Evolutionary conservation across 768 basidiomycete genomes (phyloP).

Genomic region (Suillus brevipes): DNA sequence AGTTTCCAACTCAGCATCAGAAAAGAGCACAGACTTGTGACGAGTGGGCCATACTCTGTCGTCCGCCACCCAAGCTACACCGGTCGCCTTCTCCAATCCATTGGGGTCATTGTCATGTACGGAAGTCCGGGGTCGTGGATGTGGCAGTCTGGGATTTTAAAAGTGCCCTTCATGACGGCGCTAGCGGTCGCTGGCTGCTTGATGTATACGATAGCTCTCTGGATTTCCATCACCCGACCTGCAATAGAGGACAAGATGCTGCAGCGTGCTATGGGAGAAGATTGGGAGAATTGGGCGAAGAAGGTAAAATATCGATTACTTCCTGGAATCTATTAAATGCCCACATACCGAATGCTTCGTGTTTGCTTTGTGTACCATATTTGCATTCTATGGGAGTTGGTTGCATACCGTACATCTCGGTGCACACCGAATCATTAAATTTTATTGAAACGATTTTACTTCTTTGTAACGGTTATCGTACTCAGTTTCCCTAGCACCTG

Average conservation of each 20-base stretch:
- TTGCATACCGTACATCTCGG: too few species aligned
- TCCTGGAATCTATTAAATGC: not conserved
- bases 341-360: not conserved
- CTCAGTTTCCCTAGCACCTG: too few species aligned
- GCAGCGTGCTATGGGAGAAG: conserved; percentile 27
- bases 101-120: conserved; percentile 4
- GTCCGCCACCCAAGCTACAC: conserved; percentile 34
- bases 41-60: conserved; percentile 27
- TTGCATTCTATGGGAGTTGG: too few species aligned
- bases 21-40: conserved; percentile 27
- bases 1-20: conserved; percentile 30
- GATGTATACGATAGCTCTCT: not conserved
- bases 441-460: too few species aligned
- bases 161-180: not conserved
- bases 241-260: conserved; percentile 33
- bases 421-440: too few species aligned
- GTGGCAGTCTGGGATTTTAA: conserved; percentile 11
- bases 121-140: conserved; percentile 17
- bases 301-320: not conserved
- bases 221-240: not conserved
- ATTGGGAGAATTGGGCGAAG: conserved; percentile 12
- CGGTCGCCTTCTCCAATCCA: conserved; percentile 12
- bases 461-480: too few species aligned
- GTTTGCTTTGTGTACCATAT: too few species aligned
- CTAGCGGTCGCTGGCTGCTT: not conserved